Base-by-base conservation (phyloP, 352 stramenopile species). In the Globisporangium irregulare region DNA sequence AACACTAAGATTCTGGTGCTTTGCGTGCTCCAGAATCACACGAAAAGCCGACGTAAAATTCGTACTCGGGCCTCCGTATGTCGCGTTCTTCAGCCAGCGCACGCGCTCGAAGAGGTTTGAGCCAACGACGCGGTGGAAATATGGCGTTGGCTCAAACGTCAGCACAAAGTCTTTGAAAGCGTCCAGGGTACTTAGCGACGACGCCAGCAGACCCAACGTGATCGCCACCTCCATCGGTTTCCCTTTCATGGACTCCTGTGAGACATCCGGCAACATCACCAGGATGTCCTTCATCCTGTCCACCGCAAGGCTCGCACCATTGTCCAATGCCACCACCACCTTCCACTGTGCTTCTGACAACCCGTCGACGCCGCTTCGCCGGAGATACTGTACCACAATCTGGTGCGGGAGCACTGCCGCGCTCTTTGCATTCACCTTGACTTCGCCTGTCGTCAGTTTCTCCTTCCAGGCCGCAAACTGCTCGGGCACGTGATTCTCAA, bases 311-410 rank as follows among this genome's bases (percentile, higher is more conserved):
- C 34, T 38, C 34, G 7, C 34, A 38, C 7, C 12, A 58, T 6
- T 36, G 10, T 58, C 10, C 12, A 58, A 3, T n/a, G 0, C 70
- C 7, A 79, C 34, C 55, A 79, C 14, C 20, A 74, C 76, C 14
- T 73, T 71, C 78, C 78, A 86, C 70, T 86, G 76, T 0, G 70
- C 78, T 60, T 86, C 78, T 9, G 84, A 51, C 9, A 84, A 61
- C 38, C 72, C 67, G 55, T 86, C 76, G 1, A 61, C 55, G 0
- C 62, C 57, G 0, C 3, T 60, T 27, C 36, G 60, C 5, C 9
- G 29, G 25, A 82, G 61, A 65, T 81, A 86, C 70, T 76, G 62
- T 20, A 7, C 41, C 5, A 82, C 78, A 36, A 86, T 59, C 63
- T 86, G 69, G 60, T 84, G 72, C 12, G 72, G 74, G 62, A 75